Evolutionary conservation across 208 protist species (phyloP), one percentile per base, ranked within the genome.

Genomic region (Phytomonas sp.): DNA sequence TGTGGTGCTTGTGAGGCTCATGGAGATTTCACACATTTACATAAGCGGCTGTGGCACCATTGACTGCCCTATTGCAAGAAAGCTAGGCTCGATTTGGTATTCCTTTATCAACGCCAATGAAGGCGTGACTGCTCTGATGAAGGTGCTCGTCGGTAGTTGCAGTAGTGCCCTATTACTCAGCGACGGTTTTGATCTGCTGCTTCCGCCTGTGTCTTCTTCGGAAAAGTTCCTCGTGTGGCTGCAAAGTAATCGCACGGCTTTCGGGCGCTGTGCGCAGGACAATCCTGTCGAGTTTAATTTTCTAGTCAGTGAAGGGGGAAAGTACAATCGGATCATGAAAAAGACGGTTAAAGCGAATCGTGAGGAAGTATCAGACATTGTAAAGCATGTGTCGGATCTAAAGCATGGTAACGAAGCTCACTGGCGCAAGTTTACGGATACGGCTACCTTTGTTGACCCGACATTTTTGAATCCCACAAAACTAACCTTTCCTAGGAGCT

Each of bases 401-500:
- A 33, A 32, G 8, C 4, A 23, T 43, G 28, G 1, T 4, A 67
- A 70, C 31, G 66, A 70, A 20, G 32, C 31, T 11, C 37, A 33
- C 53, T 88, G 82, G 82, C 36, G 23, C 34, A 59, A 31, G n/a
- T 72, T 74, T 36, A 68, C 76, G 26, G 51, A 46, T 36, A 88
- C 82, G 15, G 69, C 73, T 7, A 85, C 82, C 6, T 82, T 86
- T 34, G 73, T 91, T 7, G 85, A 91, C 62, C 66, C 74, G 4
- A 70, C 70, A 17, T 63, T 90, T 28, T 71, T 89, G 28, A 17
- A 75, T 33, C 65, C 32, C 36, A 61, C 28, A 13, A 62, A 60
- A 7, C 46, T 59, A 11, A 72, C 71, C 17, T 80, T 75, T 62
- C 71, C 67, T 23, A 71, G 76, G 61, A 69, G 61, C 59, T 78